Evolutionary conservation across 257 asterid genomes (phyloP), one percentile per base, ranked within the genome.

Genomic region (Lavandula angustifolia): DNA sequence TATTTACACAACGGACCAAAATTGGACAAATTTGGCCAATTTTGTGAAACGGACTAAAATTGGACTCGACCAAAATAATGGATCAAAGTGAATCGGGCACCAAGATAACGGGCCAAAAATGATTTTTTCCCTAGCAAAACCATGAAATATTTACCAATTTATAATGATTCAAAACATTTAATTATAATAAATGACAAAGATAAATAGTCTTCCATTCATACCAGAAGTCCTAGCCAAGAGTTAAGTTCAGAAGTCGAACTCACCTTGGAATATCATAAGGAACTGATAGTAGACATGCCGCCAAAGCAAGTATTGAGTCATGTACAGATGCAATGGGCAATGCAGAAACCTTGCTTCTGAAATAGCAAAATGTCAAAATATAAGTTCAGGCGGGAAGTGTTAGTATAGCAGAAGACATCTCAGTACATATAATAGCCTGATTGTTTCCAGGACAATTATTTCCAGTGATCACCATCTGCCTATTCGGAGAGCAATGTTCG

Each of bases 261-360:
- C 72, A 88, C 99, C 99, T 84, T 66, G 99, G 97, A 92, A 94
- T 90, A 76, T 94, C 99, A 66, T 94, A 94, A 42, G 99, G 97
- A 76, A 86, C 92, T 29, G 97, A 94, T 46, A 94, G 80, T 37
- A 94, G 91, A 18, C 97, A 90, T 54, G 99, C 97, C 49, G 91
- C 92, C 81, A 94, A 81, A 73, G 99, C 92, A 73, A 94, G 96
- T 78, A 94, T 83, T 68, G 88, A 74, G 71, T 97, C 99, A 73
- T 94, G 99, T 60, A 90, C 55, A 17, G 92, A 83, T 55, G 96
- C 96, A 73, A 84, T 72, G 33, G 95, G 78, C 70, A 76, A 76
- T 35, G 86, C 79, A 52, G 95, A 76, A 27, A 62, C 79, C 76
- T 27, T 65, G 78, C 83, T 81, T 79, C 97, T 94, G 95, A 73